Evolutionary conservation across 371 early-diverging fungal species (phyloP).

Genomic region (Apophysomyces elegans): DNA sequence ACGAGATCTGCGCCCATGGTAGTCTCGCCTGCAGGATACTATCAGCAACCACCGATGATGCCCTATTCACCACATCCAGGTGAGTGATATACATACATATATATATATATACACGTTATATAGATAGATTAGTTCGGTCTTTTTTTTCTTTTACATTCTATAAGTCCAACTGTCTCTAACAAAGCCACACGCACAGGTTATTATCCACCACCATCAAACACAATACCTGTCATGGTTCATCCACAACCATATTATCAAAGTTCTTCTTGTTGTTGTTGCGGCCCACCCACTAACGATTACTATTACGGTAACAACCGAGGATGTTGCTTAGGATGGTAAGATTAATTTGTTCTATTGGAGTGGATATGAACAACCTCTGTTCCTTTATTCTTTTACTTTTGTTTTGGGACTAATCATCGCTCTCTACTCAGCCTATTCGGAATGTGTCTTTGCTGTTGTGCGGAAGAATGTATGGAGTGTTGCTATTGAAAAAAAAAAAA

Average conservation of each 20-base stretch:
- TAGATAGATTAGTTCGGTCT: too few species aligned
- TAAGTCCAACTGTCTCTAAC: too few species aligned
- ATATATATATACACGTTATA: too few species aligned
- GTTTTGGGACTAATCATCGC: too few species aligned
- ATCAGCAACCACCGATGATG: neutral
- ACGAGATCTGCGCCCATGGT: slow-evolving; percentile 3
- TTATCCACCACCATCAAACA: slow-evolving; percentile 1
- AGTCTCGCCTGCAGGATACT: slow-evolving; percentile 2
- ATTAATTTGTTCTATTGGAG: too few species aligned
- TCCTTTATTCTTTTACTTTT: too few species aligned
- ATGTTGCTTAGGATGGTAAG: slow-evolving; percentile 5
- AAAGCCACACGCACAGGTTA: neutral
- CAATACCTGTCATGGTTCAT: slow-evolving; percentile 1
- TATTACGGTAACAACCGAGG: slow-evolving; percentile 6
- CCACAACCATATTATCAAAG: slow-evolving; percentile 9
- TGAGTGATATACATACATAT: neutral
- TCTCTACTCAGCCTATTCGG: neutral
- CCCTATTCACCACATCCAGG: slow-evolving; percentile 6
- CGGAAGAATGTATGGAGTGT: slow-evolving; percentile 10
- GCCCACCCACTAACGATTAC: neutral
- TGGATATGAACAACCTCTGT: too few species aligned
- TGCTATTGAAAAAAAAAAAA: neutral
- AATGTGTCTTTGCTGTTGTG: slow-evolving; percentile 3
- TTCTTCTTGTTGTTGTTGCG: slow-evolving; percentile 1
- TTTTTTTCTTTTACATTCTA: too few species aligned